Base-by-base conservation (phyloP, 306 rosid genomes). In the Abrus precatorius region DNA sequence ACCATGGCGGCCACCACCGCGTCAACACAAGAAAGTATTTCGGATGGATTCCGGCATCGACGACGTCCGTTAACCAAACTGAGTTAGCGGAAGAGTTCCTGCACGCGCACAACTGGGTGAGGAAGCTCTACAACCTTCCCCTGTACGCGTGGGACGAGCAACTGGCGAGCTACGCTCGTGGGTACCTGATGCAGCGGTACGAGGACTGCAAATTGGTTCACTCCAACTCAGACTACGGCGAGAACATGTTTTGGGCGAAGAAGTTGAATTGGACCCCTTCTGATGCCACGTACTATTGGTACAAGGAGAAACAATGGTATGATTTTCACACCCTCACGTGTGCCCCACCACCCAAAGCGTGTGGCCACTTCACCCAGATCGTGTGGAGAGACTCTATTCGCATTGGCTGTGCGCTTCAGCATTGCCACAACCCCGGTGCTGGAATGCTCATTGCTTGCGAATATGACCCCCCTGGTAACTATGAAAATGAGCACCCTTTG, bases 351-450 rank as follows among this genome's bases (percentile, higher is more conserved):
- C 77, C 78, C 0, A n/a, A 78, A 6, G 1, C 13, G 14, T 93
- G 98, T 1, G 95, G 86, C 2, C 98, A 93, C 53, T 91, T 87
- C 83, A 93, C 98, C 2, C 98, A 93, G 67, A 5, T 93, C 0
- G 86, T 93, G 29, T 93, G 98, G 98, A 79, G 72, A 12, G 87
- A 82, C 53, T 81, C 92, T 0, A 0, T 3, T 4, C 82, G 85
- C 1, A 1, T 93, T 1, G 98, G 98, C 0, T 93, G 97, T 9
- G 82, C 80, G 0, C 61, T 88, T 7, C 78, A 59, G 0, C 74
- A 57, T 30, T 93, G 98, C 32, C 27, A 2, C 1, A 34, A 45
- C 11, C 2, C 7, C 10, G 33, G 0, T 13, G 27, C 0, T 12
- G 91, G 81, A 4, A 87, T 33, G 74, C 85, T 60, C 5, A 43